Evolutionary conservation across 345 rosid genomes (phyloP).

Genomic region (Raphanus sativus): DNA sequence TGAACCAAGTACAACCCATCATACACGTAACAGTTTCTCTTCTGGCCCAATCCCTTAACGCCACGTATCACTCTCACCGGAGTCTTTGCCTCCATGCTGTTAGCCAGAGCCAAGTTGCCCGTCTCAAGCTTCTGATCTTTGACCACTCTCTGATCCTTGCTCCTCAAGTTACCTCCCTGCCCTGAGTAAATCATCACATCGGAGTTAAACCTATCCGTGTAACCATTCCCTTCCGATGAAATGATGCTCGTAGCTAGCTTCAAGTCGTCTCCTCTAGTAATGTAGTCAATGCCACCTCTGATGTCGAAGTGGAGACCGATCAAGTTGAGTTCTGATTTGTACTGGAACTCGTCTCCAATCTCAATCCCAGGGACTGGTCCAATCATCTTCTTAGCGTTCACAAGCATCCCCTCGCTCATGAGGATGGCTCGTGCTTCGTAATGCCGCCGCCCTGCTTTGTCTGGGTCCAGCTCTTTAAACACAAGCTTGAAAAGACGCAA

Average conservation of each 20-base stretch:
- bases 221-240: conserved; percentile 68
- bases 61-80: conserved; percentile 86
- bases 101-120: conserved; percentile 74
- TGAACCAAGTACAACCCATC: conserved; percentile 76
- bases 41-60: conserved; percentile 11
- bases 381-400: conserved; percentile 46
- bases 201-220: conserved; percentile 46
- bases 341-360: conserved; percentile 81
- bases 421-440: not conserved
- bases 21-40: conserved; percentile 57
- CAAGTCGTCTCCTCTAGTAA: conserved; percentile 40
- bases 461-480: not conserved
- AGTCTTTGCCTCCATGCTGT: conserved; percentile 47
- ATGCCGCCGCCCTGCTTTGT: not conserved
- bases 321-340: conserved; percentile 62
- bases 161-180: conserved; percentile 63
- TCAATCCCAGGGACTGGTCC: conserved; percentile 86
- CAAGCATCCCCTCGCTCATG: conserved; percentile 19
- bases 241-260: conserved; percentile 72
- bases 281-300: conserved; percentile 75
- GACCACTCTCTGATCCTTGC: conserved; percentile 43
- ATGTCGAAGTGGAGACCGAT: conserved; percentile 73
- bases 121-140: conserved; percentile 77
- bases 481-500: not conserved
- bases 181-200: conserved; percentile 73